phyloP scores from a whole-genome alignment of 306 rosid species.

The Glycyrrhiza uralensis region DNA sequence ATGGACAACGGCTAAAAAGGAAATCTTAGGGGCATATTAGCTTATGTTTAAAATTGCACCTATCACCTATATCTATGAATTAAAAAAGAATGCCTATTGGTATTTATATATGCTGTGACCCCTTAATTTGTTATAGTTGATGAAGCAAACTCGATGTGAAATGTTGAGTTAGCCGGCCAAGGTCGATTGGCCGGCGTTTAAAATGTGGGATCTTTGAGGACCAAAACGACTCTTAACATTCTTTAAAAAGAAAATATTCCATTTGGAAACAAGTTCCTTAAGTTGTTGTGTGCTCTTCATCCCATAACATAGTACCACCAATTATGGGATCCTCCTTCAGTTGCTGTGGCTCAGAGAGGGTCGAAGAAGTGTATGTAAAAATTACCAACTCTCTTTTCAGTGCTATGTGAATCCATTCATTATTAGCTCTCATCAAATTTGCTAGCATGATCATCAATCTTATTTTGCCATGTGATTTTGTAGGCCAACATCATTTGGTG shows the following conservation, averaged over 20 bases:
- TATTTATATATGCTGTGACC: neutral
- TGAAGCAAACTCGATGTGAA: constrained; percentile 3
- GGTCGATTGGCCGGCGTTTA: constrained; percentile 58
- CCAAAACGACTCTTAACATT: neutral
- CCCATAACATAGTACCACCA: neutral
- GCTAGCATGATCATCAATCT: neutral
- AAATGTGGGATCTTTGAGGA: neutral
- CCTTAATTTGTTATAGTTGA: neutral
- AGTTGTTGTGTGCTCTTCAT: neutral
- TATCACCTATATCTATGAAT: neutral
- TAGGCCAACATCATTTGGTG: constrained; percentile 46
- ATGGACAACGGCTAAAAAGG: neutral
- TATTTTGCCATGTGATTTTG: neutral
- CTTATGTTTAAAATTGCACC: neutral
- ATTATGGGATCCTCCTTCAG: constrained; percentile 69
- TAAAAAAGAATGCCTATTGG: neutral
- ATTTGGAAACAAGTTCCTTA: constrained; percentile 10
- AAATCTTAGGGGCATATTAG: constrained; percentile 18
- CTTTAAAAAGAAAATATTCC: constrained; percentile 35
- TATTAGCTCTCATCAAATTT: neutral
- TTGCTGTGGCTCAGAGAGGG: constrained; percentile 62
- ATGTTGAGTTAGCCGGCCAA: constrained; percentile 60
- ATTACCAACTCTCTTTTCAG: neutral
- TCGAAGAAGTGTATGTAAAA: constrained; percentile 59
- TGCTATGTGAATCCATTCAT: neutral